Evolutionary conservation across 768 basidiomycete genomes (phyloP).

Genomic region (Guyanaporus albipodus): DNA sequence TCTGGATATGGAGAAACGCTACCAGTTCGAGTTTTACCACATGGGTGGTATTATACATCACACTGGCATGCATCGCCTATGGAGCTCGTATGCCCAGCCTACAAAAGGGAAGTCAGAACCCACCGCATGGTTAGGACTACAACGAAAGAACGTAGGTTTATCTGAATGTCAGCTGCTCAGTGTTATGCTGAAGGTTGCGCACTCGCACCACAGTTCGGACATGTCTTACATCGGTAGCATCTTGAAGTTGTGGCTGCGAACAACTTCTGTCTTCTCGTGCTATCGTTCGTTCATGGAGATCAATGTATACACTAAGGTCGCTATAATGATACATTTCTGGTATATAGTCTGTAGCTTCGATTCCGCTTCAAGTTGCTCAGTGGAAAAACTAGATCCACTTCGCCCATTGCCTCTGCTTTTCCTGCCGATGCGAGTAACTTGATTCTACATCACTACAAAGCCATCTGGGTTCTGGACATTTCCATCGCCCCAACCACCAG

Average conservation of each 20-base stretch:
- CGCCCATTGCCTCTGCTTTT: too few relatives aligned
- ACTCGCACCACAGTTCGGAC: slow-evolving; percentile 24
- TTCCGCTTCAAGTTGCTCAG: too few relatives aligned
- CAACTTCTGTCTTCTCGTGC: background rate
- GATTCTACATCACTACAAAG: background rate
- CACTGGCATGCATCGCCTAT: slow-evolving; percentile 58
- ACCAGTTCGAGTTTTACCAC: slow-evolving; percentile 73
- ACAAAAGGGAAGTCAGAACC: slow-evolving; percentile 45
- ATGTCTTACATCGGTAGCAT: slow-evolving; percentile 23
- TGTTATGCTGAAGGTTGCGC: slow-evolving; percentile 1
- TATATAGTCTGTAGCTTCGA: too few relatives aligned
- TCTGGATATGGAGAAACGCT: slow-evolving; percentile 54
- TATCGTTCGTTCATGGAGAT: slow-evolving; percentile 9
- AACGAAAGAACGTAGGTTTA: slow-evolving; percentile 46
- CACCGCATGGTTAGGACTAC: slow-evolving; percentile 66
- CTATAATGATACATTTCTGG: too few relatives aligned
- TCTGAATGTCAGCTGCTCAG: background rate
- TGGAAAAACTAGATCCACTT: too few relatives aligned
- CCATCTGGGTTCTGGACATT: background rate
- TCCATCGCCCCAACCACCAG: background rate
- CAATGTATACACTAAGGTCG: slow-evolving; percentile 11
- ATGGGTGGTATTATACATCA: slow-evolving; percentile 76
- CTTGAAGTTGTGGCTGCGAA: background rate
- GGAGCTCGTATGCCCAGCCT: slow-evolving; percentile 55
- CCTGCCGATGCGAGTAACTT: too few relatives aligned